Conservation (phyloP, 768 basidiomycete genomes). For the Chalciporus sphaerocephalus region DNA sequence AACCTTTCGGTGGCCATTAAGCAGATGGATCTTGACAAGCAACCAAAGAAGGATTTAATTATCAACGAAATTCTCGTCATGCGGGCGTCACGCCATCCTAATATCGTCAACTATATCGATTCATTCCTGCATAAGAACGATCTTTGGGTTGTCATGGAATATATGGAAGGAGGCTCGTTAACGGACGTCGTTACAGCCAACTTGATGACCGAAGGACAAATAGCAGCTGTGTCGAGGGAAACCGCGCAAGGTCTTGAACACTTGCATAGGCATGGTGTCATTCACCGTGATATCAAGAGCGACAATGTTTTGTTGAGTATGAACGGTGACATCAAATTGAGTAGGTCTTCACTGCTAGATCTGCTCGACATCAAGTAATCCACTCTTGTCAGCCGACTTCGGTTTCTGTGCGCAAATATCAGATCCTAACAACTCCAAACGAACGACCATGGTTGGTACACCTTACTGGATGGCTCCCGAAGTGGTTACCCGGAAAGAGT, state of each 20-base stretch:
- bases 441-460: slow-evolving; percentile 97
- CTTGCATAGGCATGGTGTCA: slow-evolving; percentile 92
- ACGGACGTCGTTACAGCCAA: slow-evolving; percentile 90
- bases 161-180: slow-evolving; percentile 94
- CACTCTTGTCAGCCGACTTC: slow-evolving; percentile 71
- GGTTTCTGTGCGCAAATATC: slow-evolving; percentile 99
- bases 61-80: slow-evolving; percentile 99
- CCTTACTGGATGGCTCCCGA: slow-evolving; percentile 99
- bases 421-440: slow-evolving; percentile 81
- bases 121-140: slow-evolving; percentile 98
- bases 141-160: slow-evolving; percentile 99
- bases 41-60: slow-evolving; percentile 98
- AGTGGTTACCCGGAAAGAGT: slow-evolving; percentile 95
- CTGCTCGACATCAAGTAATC: not conserved
- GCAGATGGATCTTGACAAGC: slow-evolving; percentile 99
- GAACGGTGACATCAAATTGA: slow-evolving; percentile 96
- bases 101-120: slow-evolving; percentile 99
- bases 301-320: slow-evolving; percentile 93
- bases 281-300: slow-evolving; percentile 98
- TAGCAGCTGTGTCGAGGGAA: slow-evolving; percentile 93
- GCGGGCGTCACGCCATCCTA: slow-evolving; percentile 94
- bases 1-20: slow-evolving; percentile 97
- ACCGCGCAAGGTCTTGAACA: slow-evolving; percentile 91
- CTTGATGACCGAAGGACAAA: slow-evolving; percentile 97
- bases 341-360: slow-evolving; percentile 49